phyloP scores from a whole-genome alignment of 2,329 filamentous ascomycete genomes.

The Exophiala dermatitidis region DNA sequence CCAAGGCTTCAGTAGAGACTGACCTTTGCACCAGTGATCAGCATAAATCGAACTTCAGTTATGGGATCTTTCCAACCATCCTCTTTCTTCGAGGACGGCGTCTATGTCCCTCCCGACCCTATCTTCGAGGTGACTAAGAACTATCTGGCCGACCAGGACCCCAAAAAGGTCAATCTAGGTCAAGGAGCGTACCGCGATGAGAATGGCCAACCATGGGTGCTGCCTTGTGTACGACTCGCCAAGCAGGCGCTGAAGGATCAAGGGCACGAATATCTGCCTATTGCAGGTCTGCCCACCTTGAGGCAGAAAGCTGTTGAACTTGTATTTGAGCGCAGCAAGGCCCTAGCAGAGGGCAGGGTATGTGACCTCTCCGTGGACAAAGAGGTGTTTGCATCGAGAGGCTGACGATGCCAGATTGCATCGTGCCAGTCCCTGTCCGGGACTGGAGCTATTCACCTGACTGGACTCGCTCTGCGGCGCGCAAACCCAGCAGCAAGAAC shows the following conservation, averaged over 20 bases:
- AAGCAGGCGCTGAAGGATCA: constrained; percentile 46
- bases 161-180: constrained; percentile 36
- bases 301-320: constrained; percentile 81
- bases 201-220: constrained; percentile 33
- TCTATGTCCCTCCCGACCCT: constrained; percentile 21
- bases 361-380: background rate
- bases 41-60: no score
- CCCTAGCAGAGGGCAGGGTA: background rate
- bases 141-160: constrained; percentile 25
- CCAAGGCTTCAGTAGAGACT: no score
- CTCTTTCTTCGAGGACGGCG: background rate
- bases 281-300: constrained; percentile 76
- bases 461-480: constrained; percentile 85
- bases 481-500: constrained; percentile 50
- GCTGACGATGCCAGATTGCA: constrained; percentile 44
- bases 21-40: no score
- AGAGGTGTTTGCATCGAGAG: background rate
- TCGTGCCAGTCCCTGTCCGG: constrained; percentile 92
- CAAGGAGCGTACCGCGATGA: constrained; percentile 39
- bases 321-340: constrained; percentile 53
- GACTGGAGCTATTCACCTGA: constrained; percentile 90
- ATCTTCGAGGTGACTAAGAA: constrained; percentile 27
- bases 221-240: constrained; percentile 25
- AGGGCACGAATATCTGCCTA: constrained; percentile 96
- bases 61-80: background rate